Conservation (phyloP, 768 basidiomycete genomes). For the Panaeolus cyanescens region DNA sequence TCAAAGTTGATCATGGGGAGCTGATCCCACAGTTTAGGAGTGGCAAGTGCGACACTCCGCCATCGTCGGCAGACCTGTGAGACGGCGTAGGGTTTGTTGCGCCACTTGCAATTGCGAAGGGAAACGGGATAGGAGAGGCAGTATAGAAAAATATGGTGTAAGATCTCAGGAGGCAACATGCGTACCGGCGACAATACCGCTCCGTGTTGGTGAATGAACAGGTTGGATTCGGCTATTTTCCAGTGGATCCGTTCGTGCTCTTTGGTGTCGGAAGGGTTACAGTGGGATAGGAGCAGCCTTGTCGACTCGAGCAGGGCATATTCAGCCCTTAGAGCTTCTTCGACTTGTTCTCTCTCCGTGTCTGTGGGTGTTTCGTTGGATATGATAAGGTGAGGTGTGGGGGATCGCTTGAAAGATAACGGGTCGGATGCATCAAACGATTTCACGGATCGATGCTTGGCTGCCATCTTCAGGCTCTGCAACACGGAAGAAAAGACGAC, state of each 20-base stretch:
- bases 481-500: neutral
- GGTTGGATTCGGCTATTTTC: neutral
- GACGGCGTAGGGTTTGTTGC: neutral
- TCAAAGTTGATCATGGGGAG: neutral
- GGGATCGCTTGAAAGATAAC: constrained; percentile 9
- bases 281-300: constrained; percentile 7
- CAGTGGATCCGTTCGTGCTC: neutral
- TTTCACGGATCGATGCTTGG: neutral
- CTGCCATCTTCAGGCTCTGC: neutral
- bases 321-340: constrained; percentile 12
- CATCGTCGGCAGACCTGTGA: constrained; percentile 4
- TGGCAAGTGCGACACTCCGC: neutral
- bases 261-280: neutral
- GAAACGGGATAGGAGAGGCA: neutral
- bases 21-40: constrained; percentile 1
- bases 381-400: constrained; percentile 20
- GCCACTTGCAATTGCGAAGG: constrained; percentile 4
- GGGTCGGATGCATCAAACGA: neutral
- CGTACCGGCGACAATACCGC: neutral
- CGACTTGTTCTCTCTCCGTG: constrained; percentile 12
- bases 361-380: constrained; percentile 21
- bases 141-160: constrained; percentile 4
- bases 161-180: neutral
- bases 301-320: constrained; percentile 4
- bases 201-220: constrained; percentile 2